Conservation (phyloP, 192 early-diverging fungal species). For the Spizellomyces punctatus region DNA sequence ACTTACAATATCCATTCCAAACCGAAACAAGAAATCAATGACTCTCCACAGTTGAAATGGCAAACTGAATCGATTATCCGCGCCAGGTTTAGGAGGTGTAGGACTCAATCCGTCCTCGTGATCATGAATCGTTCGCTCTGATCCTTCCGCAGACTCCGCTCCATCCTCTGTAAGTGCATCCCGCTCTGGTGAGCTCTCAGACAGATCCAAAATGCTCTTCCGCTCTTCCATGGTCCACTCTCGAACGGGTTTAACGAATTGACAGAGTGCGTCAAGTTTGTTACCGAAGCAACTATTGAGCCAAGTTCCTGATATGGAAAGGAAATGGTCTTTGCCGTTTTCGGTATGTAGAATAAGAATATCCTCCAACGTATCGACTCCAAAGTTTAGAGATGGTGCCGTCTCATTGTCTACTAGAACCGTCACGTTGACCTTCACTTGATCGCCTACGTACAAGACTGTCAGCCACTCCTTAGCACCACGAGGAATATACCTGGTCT, state of each 20-base stretch:
- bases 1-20: conserved; percentile 65
- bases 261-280: conserved; percentile 65
- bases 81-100: conserved; percentile 34
- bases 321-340: conserved; percentile 83
- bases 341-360: conserved; percentile 82
- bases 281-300: conserved; percentile 75
- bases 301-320: conserved; percentile 73
- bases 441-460: conserved; percentile 49
- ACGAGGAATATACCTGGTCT: neutral
- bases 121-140: neutral
- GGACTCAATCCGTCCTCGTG: neutral
- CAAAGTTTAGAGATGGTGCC: conserved; percentile 58
- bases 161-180: conserved; percentile 27
- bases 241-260: conserved; percentile 39
- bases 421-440: conserved; percentile 59
- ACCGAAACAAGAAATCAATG: conserved; percentile 71
- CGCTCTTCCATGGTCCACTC: conserved; percentile 17
- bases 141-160: conserved; percentile 23
- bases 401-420: conserved; percentile 54
- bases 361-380: conserved; percentile 65
- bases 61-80: conserved; percentile 31
- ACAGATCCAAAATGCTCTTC: conserved; percentile 8
- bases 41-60: conserved; percentile 76
- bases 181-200: conserved; percentile 9
- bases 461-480: neutral